Evolutionary conservation across 2,329 filamentous ascomycete genomes (phyloP), one percentile per base, ranked within the genome.

Genomic region (Penicillium brasilianum): DNA sequence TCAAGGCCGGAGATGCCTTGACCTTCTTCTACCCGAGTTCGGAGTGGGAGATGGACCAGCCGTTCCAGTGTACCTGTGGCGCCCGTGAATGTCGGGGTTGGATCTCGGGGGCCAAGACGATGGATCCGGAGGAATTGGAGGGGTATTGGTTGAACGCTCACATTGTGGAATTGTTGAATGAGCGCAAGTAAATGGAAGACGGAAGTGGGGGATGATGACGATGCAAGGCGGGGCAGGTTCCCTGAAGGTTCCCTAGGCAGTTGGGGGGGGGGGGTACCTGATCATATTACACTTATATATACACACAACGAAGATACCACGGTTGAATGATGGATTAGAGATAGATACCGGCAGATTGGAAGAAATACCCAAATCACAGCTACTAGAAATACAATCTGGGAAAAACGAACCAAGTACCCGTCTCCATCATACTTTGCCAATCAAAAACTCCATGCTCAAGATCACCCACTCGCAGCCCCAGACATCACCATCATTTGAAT

Each of bases 11-110:
- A 1, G 80, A 82, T 55, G 67, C 72, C 7, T 68, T 82, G 55
- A 82, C 79, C 9, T 82, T 82, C 70, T 83, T 82, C 71, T 82
- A 82, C 59, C 80, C 80, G 4, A 81, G 79, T 55, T 80, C 79
- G 2, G 81, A 83, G 69, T 82, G 80, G 80, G 74, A 79, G n/a
- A 81, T 82, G 73, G 78, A 78, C 57, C 78, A 81, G 62, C 64
- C 77, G 2, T 83, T 82, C 62, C 68, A 78, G 39, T 82, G 81
- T 63, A 72, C 71, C 39, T 82, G 80, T 62, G 77, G 76, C 2
- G 75, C 76, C 14, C 66, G 66, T 3, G 70, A 72, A 16, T 82
- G 80, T 62, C 70, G 74, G 39, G 78, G 77, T 0, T 70, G 66
- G 55, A 79, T 81, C 32, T 68, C 72, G 6, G 80, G 81, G 1